These are phyloP conservation scores for Oryza coarctata DNA, from an alignment of 176 grass and related monocot genomes.

Conservation along the genomic window DNA sequence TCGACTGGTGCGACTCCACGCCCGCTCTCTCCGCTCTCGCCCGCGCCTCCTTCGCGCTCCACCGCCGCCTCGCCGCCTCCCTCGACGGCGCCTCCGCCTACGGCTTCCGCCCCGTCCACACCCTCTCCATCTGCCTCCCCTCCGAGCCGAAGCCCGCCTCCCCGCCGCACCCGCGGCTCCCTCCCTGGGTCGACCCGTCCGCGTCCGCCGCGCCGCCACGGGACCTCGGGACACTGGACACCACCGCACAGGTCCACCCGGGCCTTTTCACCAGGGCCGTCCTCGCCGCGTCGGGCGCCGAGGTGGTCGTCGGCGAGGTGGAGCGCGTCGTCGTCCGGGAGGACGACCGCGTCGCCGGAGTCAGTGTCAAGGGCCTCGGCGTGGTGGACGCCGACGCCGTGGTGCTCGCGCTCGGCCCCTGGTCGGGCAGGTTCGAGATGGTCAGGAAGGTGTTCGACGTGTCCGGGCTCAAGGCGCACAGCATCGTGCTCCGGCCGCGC, in stretches of 20 bases:
- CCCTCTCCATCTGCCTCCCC: conserved; percentile 54
- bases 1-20: conserved; percentile 84
- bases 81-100: conserved; percentile 60
- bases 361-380: conserved; percentile 49
- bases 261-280: conserved; percentile 71
- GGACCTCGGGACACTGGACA: conserved; percentile 64
- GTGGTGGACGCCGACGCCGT: conserved; percentile 64
- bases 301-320: conserved; percentile 69
- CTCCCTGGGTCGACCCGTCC: conserved; percentile 61
- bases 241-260: conserved; percentile 90
- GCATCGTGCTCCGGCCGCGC: conserved; percentile 71
- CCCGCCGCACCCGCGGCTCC: conserved; percentile 33
- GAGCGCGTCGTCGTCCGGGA: conserved; percentile 59
- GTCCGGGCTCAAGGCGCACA: conserved; percentile 76
- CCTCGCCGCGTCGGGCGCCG: conserved; percentile 66
- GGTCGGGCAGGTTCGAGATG: conserved; percentile 55
- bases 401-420: conserved; percentile 83
- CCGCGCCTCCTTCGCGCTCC: conserved; percentile 70
- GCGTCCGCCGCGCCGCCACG: conserved; percentile 48
- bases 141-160: neutral
- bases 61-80: conserved; percentile 57
- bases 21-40: conserved; percentile 56
- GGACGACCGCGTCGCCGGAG: conserved; percentile 51
- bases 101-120: conserved; percentile 72
- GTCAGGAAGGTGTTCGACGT: conserved; percentile 64